Conservation (phyloP, 345 rosid genomes). For the Corchorus capsularis region DNA sequence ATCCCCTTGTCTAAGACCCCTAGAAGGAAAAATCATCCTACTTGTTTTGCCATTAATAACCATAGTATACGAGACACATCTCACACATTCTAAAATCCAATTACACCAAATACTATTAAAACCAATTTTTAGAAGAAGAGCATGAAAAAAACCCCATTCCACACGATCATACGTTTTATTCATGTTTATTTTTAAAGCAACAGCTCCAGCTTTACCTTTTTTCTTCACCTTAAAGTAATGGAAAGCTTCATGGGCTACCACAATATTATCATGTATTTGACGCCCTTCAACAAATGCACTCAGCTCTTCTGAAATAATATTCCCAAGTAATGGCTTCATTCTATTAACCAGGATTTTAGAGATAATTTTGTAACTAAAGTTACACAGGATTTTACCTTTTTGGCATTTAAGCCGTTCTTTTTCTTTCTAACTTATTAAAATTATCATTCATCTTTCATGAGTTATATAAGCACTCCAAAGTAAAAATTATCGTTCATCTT, state of each 20-base stretch:
- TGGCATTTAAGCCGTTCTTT: too few species aligned
- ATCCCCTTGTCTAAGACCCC: slow-evolving; percentile 1
- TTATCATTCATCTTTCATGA: too few species aligned
- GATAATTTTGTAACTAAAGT: too few species aligned
- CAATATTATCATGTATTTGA: not conserved
- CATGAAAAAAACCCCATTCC: not conserved
- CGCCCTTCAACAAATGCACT: not conserved
- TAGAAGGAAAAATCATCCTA: not conserved
- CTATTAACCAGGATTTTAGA: too few species aligned
- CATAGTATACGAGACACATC: not conserved
- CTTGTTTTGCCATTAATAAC: not conserved
- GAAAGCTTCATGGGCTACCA: not conserved
- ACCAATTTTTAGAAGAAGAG: not conserved
- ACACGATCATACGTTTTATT: not conserved
- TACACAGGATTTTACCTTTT: too few species aligned
- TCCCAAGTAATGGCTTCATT: too few species aligned
- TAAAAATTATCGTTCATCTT: too few species aligned
- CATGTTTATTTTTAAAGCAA: not conserved
- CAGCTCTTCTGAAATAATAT: not conserved
- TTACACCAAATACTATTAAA: not conserved
- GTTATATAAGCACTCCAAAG: too few species aligned
- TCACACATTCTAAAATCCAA: not conserved
- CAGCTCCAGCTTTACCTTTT: not conserved
- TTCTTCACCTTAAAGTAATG: not conserved
- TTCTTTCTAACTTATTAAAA: too few species aligned